Conservation (phyloP, 2,329 filamentous ascomycete species). For the Pezicula carpinea region DNA sequence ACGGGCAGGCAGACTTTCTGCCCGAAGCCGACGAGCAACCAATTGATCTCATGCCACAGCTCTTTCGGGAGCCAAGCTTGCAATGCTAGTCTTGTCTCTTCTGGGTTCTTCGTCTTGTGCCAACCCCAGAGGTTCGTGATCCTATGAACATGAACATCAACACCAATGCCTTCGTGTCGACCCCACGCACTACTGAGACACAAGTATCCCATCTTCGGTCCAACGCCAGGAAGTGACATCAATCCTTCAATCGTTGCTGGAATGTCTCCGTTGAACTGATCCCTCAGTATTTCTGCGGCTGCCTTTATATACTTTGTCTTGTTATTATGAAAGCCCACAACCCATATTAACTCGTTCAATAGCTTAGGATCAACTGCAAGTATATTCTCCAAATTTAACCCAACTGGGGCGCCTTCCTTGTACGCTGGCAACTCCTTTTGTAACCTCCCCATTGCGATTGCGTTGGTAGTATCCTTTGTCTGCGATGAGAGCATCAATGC, state of each 20-base stretch:
- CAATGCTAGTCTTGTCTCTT: slow-evolving; percentile 59
- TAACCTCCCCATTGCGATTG: slow-evolving; percentile 60
- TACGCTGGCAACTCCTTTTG: slow-evolving; percentile 52
- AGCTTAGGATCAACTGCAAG: slow-evolving; percentile 52
- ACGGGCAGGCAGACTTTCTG: slow-evolving; percentile 67
- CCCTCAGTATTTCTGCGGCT: slow-evolving; percentile 55
- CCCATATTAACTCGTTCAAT: slow-evolving; percentile 60
- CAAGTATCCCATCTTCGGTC: slow-evolving; percentile 72
- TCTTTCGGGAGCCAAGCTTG: slow-evolving; percentile 65
- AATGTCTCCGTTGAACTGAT: slow-evolving; percentile 59
- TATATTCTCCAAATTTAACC: slow-evolving; percentile 59
- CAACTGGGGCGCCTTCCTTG: slow-evolving; percentile 29
- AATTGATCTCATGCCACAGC: slow-evolving; percentile 72
- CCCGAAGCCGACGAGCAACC: slow-evolving; percentile 66
- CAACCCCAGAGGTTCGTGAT: slow-evolving; percentile 74
- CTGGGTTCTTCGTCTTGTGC: slow-evolving; percentile 60
- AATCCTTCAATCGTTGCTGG: slow-evolving; percentile 61
- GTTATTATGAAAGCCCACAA: slow-evolving; percentile 72
- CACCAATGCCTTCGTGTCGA: slow-evolving; percentile 46
- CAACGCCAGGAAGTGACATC: slow-evolving; percentile 62
- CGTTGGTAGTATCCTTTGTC: slow-evolving; percentile 70
- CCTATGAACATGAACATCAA: slow-evolving; percentile 72
- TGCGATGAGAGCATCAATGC: slow-evolving; percentile 69
- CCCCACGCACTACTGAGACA: slow-evolving; percentile 68
- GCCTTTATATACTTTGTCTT: slow-evolving; percentile 69